Percentiles rank a stretch among this genome's conserved stretches.
These are phyloP conservation scores for Boletus sp. DNA, from an alignment of 768 basidiomycete species.

Conservation along the genomic window DNA sequence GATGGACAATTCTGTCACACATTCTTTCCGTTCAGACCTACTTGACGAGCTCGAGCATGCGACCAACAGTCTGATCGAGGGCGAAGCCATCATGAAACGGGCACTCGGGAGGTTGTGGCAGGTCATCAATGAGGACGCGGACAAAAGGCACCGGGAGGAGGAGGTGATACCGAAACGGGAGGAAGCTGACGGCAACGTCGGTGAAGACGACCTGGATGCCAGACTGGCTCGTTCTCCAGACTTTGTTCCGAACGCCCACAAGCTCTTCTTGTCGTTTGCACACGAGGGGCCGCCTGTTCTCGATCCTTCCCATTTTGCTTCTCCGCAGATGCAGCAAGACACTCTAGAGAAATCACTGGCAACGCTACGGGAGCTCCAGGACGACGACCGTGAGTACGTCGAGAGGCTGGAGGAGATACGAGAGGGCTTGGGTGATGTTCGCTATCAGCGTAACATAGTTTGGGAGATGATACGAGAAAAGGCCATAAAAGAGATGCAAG, in stretches of 20 bases:
- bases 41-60: conserved; percentile 79
- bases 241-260: conserved; percentile 62
- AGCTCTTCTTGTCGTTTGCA: conserved; percentile 59
- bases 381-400: conserved; percentile 84
- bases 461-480: conserved; percentile 77
- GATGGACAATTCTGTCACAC: conserved; percentile 79
- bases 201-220: conserved; percentile 38
- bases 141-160: conserved; percentile 33
- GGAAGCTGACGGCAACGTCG: conserved; percentile 58
- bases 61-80: conserved; percentile 82
- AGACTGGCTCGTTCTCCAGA: conserved; percentile 63
- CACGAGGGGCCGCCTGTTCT: conserved; percentile 46
- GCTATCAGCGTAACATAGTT: conserved; percentile 66
- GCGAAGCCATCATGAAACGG: conserved; percentile 68
- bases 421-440: conserved; percentile 73
- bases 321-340: conserved; percentile 64
- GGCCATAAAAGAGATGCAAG: conserved; percentile 73
- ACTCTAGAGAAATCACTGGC: conserved; percentile 74
- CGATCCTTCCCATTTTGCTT: conserved; percentile 63
- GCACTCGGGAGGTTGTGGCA: conserved; percentile 83
- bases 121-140: conserved; percentile 71
- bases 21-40: conserved; percentile 77
- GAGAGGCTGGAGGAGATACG: conserved; percentile 83
- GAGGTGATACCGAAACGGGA: conserved; percentile 65
- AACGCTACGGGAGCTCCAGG: conserved; percentile 74